Evolutionary conservation across 768 basidiomycete genomes (phyloP).

Genomic region (Rhodosporidiobolus sp.): DNA sequence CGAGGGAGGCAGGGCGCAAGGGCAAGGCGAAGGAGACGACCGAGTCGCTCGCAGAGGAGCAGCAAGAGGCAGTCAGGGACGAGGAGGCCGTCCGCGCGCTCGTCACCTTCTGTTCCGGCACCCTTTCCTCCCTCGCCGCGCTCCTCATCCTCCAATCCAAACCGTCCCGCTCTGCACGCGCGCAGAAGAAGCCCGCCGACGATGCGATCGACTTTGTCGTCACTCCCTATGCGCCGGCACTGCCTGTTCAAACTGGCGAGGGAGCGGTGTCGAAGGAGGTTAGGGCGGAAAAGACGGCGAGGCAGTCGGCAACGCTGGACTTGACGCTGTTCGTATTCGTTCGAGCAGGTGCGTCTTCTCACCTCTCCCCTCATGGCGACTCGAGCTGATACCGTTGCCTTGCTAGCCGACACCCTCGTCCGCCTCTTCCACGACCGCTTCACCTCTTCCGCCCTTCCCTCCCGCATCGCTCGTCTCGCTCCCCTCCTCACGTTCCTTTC

Average conservation of each 20-base stretch:
- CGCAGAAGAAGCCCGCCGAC: conserved; percentile 1
- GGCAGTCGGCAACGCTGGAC: conserved; percentile 38
- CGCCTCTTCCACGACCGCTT: conserved; percentile 11
- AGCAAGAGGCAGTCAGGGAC: background rate
- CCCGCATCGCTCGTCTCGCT: background rate
- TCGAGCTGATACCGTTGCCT: too few relatives aligned
- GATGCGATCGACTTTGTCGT: conserved; percentile 15
- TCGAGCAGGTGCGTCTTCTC: conserved; percentile 13
- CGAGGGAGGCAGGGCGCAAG: background rate
- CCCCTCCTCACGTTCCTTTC: conserved; percentile 10
- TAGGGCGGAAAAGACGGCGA: background rate
- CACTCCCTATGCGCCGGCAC: conserved; percentile 13
- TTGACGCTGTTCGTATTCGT: conserved; percentile 42
- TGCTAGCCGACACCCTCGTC: conserved; percentile 27
- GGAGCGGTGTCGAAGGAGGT: background rate
- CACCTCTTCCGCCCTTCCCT: background rate
- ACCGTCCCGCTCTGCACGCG: conserved; percentile 1
- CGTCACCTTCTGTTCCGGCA: conserved; percentile 14
- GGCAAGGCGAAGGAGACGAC: conserved; percentile 16
- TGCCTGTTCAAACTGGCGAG: background rate
- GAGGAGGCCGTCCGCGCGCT: conserved; percentile 12
- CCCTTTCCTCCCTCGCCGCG: conserved; percentile 22
- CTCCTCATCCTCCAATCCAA: conserved; percentile 22
- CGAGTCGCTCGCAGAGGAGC: conserved; percentile 1
- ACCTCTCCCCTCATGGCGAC: too few relatives aligned